These are phyloP conservation scores for Eurotiales sp. DNA, from an alignment of 2,329 filamentous ascomycete genomes.

Conservation along the genomic window DNA sequence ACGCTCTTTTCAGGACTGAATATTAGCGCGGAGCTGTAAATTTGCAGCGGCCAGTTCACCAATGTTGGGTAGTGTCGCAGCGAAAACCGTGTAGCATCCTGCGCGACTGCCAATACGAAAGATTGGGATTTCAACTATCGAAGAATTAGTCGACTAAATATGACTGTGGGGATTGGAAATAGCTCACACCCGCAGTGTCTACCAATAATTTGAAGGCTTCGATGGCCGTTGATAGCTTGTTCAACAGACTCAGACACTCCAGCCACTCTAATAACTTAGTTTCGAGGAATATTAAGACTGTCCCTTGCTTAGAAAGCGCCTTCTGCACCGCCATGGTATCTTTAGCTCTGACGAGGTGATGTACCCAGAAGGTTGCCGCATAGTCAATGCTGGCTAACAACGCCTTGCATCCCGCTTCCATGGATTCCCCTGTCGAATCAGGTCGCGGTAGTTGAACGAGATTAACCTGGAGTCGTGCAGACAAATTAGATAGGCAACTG, in stretches of 20 bases:
- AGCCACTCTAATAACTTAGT: constrained; percentile 26
- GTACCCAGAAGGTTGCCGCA: constrained; percentile 24
- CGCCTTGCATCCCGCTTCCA: background rate
- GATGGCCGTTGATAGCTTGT: constrained; percentile 18
- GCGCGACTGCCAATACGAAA: no score
- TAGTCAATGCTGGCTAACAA: constrained; percentile 20
- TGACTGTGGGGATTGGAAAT: no score
- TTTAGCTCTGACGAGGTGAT: constrained; percentile 17
- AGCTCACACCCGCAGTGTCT: background rate
- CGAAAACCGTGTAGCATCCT: background rate
- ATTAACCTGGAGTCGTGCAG: constrained; percentile 22
- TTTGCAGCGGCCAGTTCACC: background rate
- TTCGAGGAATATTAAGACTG: constrained; percentile 19
- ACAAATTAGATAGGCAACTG: constrained; percentile 23
- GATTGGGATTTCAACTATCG: no score
- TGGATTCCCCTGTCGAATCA: constrained; percentile 18
- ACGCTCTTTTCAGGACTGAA: background rate
- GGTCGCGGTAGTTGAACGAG: constrained; percentile 20
- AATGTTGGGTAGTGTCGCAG: background rate
- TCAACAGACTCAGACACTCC: constrained; percentile 25
- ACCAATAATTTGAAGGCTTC: constrained; percentile 16
- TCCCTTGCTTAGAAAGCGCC: constrained; percentile 8
- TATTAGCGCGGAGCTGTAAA: background rate
- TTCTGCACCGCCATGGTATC: background rate
- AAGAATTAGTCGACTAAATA: no score